Percentiles rank a stretch among this genome's conserved stretches.
These are phyloP conservation scores for Tolypocladium album DNA, from an alignment of 2,329 filamentous ascomycete species.

Conservation along the genomic window DNA sequence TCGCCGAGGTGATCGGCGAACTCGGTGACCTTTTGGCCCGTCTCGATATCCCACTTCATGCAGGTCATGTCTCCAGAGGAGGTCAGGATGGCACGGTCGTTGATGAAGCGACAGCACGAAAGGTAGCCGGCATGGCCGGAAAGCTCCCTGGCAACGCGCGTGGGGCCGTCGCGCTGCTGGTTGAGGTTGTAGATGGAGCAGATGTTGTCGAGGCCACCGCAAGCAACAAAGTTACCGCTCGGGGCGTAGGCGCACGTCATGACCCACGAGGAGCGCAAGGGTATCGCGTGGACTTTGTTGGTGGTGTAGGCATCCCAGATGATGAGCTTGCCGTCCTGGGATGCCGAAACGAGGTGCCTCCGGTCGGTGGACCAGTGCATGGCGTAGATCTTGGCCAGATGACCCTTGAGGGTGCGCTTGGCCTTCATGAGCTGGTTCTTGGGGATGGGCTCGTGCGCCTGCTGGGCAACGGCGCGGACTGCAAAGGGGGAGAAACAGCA, in stretches of 20 bases:
- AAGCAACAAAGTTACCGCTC: constrained; percentile 96
- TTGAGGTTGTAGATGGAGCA: constrained; percentile 99
- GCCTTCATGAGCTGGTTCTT: constrained; percentile 93
- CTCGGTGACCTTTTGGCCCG: constrained; percentile 91
- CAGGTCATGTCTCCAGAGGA: constrained; percentile 99
- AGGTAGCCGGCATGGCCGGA: constrained; percentile 96
- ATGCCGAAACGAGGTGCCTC: constrained; percentile 92
- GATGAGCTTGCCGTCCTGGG: constrained; percentile 97
- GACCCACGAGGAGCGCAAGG: constrained; percentile 95
- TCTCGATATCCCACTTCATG: constrained; percentile 99
- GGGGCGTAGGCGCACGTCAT: constrained; percentile 99
- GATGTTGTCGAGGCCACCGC: constrained; percentile 97
- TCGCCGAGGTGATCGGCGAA: constrained; percentile 97
- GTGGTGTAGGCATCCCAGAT: constrained; percentile 99
- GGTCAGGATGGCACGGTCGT: constrained; percentile 93
- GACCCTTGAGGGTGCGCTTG: constrained; percentile 91
- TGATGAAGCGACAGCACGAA: constrained; percentile 97
- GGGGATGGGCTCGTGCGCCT: constrained; percentile 84
- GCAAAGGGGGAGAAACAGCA: constrained; percentile 7
- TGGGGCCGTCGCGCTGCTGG: constrained; percentile 87
- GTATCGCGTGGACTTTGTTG: constrained; percentile 98
- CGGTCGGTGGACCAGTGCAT: constrained; percentile 99
- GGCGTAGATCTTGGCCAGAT: constrained; percentile 98
- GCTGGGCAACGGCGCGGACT: constrained; percentile 89
- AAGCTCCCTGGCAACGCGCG: constrained; percentile 86